Conservation (phyloP, 2,329 filamentous ascomycete species). For the Clarireedia hainanense region DNA sequence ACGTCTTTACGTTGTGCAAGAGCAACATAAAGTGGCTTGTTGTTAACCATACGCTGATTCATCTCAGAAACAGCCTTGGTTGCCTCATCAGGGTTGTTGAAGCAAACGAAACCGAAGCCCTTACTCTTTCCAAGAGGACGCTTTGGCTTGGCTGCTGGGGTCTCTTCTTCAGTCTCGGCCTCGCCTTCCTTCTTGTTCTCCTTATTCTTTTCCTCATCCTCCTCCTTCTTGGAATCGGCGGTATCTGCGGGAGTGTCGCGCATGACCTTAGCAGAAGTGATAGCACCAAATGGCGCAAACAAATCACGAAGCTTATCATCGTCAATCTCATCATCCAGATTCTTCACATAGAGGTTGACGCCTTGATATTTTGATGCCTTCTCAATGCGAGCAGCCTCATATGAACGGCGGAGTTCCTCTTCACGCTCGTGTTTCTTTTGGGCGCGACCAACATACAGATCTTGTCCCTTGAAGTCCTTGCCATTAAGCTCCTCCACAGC, state of each 20-base stretch:
- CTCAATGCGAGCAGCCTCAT: conserved; percentile 93
- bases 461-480: conserved; percentile 87
- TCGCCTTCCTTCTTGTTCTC: conserved; percentile 37
- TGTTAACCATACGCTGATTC: conserved; percentile 98
- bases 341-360: conserved; percentile 99
- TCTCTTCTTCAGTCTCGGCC: conserved; percentile 42
- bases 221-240: conserved; percentile 34
- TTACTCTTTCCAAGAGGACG: conserved; percentile 88
- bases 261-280: conserved; percentile 99
- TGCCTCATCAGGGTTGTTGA: conserved; percentile 97
- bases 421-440: conserved; percentile 99
- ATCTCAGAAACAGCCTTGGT: conserved; percentile 99
- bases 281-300: conserved; percentile 84
- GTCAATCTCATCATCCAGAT: conserved; percentile 92
- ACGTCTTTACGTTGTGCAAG: conserved; percentile 99
- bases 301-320: conserved; percentile 95
- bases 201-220: conserved; percentile 36
- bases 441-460: conserved; percentile 93
- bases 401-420: conserved; percentile 97
- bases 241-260: conserved; percentile 63
- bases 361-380: conserved; percentile 99
- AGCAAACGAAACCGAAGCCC: conserved; percentile 99
- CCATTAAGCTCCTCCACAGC: conserved; percentile 90
- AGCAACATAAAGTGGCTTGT: conserved; percentile 95
- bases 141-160: conserved; percentile 44